Percentiles rank a stretch among this genome's conserved stretches.
phyloP scores from a whole-genome alignment of 164 flowering plant genomes.

The Stephania cephalantha region DNA sequence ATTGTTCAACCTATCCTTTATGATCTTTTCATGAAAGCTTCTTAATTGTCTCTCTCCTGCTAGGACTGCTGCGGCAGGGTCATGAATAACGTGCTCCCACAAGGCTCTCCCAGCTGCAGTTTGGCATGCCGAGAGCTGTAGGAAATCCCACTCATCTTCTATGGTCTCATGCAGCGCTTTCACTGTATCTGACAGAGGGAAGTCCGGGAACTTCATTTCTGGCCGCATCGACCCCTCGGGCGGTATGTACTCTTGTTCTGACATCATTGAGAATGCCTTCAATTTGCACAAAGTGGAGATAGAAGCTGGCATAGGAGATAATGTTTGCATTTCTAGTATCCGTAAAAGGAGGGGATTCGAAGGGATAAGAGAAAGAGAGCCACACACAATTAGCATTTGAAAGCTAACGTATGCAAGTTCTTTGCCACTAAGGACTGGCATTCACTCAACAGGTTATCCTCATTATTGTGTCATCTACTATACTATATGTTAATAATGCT shows the following conservation, averaged over 20 bases:
- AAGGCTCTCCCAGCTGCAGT: conserved; percentile 89
- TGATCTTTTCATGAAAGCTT: conserved; percentile 71
- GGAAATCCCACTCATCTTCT: conserved; percentile 62
- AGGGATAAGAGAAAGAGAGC: conserved; percentile 81
- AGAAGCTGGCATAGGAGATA: conserved; percentile 20
- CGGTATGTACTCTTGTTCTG: conserved; percentile 29
- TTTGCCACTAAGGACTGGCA: conserved; percentile 14
- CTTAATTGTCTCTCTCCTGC: conserved; percentile 73
- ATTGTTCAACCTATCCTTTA: conserved; percentile 56
- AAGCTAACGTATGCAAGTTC: conserved; percentile 31
- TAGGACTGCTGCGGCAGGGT: conserved; percentile 68
- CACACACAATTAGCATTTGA: conserved; percentile 63
- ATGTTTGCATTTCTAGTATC: conserved; percentile 18
- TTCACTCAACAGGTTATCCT: conserved; percentile 40
- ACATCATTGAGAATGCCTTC: conserved; percentile 25
- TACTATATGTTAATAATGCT: background rate
- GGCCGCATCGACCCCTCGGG: conserved; percentile 31
- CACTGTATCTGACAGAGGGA: conserved; percentile 34
- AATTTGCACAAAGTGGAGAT: background rate
- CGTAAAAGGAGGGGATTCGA: conserved; percentile 5
- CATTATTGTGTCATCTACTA: background rate
- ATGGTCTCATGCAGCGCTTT: conserved; percentile 49
- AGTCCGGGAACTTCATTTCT: conserved; percentile 53
- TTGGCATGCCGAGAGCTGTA: conserved; percentile 70
- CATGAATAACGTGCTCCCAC: conserved; percentile 81